These are phyloP conservation scores for Globisporangium orthogonon DNA, from an alignment of 352 stramenopile species.

Conservation along the genomic window DNA sequence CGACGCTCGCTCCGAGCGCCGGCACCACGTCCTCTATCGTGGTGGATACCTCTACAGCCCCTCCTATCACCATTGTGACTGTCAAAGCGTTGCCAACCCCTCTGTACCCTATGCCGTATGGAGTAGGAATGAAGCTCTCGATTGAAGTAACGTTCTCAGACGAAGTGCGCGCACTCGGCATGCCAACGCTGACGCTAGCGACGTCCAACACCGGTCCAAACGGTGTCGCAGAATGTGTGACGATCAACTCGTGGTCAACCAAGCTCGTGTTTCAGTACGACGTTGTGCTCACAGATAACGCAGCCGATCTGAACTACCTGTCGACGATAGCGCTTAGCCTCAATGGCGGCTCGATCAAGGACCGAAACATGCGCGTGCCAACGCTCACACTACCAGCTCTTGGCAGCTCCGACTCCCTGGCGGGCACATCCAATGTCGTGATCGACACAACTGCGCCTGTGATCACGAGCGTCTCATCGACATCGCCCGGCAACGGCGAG, in stretches of 20 bases:
- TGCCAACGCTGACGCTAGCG: slow-evolving; percentile 44
- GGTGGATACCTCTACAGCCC: slow-evolving; percentile 48
- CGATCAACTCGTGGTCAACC: slow-evolving; percentile 47
- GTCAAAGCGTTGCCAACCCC: slow-evolving; percentile 35
- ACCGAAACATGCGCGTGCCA: slow-evolving; percentile 60
- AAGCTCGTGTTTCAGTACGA: slow-evolving; percentile 66
- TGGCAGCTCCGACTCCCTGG: slow-evolving; percentile 32
- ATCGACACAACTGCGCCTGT: slow-evolving; percentile 69
- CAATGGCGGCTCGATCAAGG: slow-evolving; percentile 47
- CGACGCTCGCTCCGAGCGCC: slow-evolving; percentile 55
- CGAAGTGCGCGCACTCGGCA: slow-evolving; percentile 54
- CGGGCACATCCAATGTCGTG: slow-evolving; percentile 40
- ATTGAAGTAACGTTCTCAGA: slow-evolving; percentile 77
- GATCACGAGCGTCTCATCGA: slow-evolving; percentile 47
- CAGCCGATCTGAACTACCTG: slow-evolving; percentile 54
- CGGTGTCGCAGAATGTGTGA: slow-evolving; percentile 48
- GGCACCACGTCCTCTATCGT: slow-evolving; percentile 51
- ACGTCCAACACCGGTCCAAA: slow-evolving; percentile 30
- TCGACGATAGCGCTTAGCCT: slow-evolving; percentile 47
- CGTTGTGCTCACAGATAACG: slow-evolving; percentile 41
- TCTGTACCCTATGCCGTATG: slow-evolving; percentile 45
- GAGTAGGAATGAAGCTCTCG: slow-evolving; percentile 49
- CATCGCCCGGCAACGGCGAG: slow-evolving; percentile 49
- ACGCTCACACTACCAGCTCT: slow-evolving; percentile 44
- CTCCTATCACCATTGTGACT: slow-evolving; percentile 34